Evolutionary conservation across 2,329 filamentous ascomycete genomes (phyloP).

Genomic region (Didymella lethalis): DNA sequence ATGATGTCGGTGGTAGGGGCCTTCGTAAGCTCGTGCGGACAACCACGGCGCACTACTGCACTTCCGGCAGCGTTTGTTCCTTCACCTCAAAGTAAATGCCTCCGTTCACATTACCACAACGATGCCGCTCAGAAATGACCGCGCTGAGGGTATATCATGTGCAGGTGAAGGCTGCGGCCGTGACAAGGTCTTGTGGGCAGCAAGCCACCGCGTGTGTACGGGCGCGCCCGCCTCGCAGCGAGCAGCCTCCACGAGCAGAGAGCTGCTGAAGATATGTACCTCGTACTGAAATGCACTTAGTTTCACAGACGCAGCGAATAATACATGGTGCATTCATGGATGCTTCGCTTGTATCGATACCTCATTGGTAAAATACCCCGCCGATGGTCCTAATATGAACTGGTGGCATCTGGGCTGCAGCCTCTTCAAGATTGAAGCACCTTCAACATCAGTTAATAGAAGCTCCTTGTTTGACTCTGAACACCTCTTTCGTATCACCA

Average conservation of each 20-base stretch:
- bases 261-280: background rate
- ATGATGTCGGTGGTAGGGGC: conserved; percentile 21
- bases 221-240: background rate
- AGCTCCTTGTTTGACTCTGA: too few relatives aligned
- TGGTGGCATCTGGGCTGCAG: background rate
- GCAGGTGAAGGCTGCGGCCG: background rate
- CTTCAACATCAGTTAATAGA: background rate
- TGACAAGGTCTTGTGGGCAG: conserved; percentile 6
- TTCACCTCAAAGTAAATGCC: background rate
- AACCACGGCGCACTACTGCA: conserved; percentile 21
- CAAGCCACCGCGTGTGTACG: background rate
- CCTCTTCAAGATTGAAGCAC: background rate
- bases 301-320: background rate
- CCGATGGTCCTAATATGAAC: background rate
- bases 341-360: background rate
- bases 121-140: background rate
- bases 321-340: background rate
- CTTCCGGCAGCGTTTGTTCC: conserved; percentile 16
- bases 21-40: conserved; percentile 21
- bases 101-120: background rate
- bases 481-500: too few relatives aligned
- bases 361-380: conserved; percentile 10
- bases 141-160: background rate
- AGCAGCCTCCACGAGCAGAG: background rate
- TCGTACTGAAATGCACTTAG: background rate